A percentile compares a stretch with the other conserved stretches of the same genome.
These are phyloP conservation scores for Rhipidocladum racemiflorum DNA, from an alignment of 176 grass and related monocot species.

Conservation along the genomic window DNA sequence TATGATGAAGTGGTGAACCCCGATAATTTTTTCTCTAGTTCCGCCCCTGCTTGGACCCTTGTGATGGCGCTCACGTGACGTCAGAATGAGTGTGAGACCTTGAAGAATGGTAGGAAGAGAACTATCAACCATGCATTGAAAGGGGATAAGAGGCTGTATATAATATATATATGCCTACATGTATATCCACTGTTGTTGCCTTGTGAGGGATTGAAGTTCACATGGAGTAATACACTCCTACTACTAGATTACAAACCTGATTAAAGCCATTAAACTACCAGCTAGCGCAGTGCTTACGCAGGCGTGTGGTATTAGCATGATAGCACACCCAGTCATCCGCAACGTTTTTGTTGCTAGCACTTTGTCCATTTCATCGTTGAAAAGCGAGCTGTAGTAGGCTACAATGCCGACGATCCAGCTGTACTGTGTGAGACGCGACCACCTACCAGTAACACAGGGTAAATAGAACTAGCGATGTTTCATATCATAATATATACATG, in stretches of 20 bases:
- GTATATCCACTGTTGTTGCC: background rate
- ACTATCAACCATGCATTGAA: too few relatives aligned
- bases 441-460: constrained; percentile 1
- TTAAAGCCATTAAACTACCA: background rate
- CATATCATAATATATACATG: background rate
- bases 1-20: too few relatives aligned
- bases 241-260: background rate
- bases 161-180: too few relatives aligned
- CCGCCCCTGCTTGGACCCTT: too few relatives aligned
- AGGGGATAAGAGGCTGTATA: background rate
- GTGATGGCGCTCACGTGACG: background rate
- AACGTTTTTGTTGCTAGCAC: constrained; percentile 4
- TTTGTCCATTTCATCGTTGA: background rate
- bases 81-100: background rate
- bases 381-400: constrained; percentile 26
- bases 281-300: background rate
- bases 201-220: background rate
- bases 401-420: constrained; percentile 28
- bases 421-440: constrained; percentile 27
- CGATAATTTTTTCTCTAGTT: too few relatives aligned
- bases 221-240: background rate
- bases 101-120: background rate
- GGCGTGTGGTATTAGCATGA: background rate
- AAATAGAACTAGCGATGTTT: background rate
- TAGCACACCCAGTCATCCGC: background rate